A percentile compares a stretch with the other conserved stretches of the same genome.
Conservation (phyloP, 1,284 basidiomycete species). For the Pulchroboletus neoregius region DNA sequence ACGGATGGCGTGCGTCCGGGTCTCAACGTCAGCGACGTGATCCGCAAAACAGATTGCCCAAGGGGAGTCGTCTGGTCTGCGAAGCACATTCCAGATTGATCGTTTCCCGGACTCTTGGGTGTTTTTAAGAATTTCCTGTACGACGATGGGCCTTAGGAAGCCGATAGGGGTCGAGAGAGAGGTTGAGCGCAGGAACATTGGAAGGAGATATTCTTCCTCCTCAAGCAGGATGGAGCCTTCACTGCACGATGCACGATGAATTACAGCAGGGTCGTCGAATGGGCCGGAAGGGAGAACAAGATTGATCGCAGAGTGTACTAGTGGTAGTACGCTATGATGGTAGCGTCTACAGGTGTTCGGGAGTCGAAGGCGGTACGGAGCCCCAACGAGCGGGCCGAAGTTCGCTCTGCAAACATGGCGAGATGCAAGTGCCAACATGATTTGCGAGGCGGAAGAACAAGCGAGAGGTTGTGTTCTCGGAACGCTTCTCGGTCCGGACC, state of each 20-base stretch:
- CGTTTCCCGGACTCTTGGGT: conserved; percentile 4
- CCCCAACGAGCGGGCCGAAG: neutral
- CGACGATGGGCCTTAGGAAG: conserved; percentile 20
- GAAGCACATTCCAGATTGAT: conserved; percentile 22
- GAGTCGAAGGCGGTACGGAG: neutral
- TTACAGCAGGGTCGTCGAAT: conserved; percentile 16
- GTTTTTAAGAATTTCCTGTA: conserved; percentile 14
- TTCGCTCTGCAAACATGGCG: neutral
- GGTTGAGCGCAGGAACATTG: conserved; percentile 20
- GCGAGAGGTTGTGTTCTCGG: neutral
- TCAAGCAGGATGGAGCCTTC: neutral
- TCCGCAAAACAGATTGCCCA: conserved; percentile 27
- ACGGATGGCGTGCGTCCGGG: conserved; percentile 18
- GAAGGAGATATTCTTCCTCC: conserved; percentile 24
- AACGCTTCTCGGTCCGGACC: neutral
- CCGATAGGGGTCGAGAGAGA: conserved; percentile 18
- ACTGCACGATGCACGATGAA: conserved; percentile 24
- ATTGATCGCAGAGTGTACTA: conserved; percentile 27
- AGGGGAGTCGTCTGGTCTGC: conserved; percentile 10
- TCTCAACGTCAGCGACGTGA: conserved; percentile 12
- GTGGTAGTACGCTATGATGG: conserved; percentile 13
- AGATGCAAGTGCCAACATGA: neutral
- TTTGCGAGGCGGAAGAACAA: neutral
- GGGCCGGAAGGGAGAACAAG: conserved; percentile 24
- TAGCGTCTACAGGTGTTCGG: neutral